A percentile compares a stretch with the other conserved stretches of the same genome.
These are phyloP conservation scores for Phaeosphaeriaceae sp. DNA, from an alignment of 2,329 filamentous ascomycete species.

Conservation along the genomic window DNA sequence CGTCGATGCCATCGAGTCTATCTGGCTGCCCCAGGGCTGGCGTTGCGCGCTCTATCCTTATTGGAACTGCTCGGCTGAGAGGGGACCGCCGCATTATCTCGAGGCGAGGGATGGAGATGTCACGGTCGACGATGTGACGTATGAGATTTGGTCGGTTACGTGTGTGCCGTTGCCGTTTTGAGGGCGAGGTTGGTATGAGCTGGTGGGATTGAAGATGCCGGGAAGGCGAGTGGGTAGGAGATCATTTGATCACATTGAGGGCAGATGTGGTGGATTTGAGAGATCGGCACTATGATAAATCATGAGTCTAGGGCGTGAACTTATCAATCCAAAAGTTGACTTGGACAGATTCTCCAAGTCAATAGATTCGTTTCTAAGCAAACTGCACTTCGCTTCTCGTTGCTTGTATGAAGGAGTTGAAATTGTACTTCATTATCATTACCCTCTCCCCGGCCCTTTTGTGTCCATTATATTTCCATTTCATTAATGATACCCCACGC, in stretches of 20 bases:
- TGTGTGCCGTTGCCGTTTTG: neutral
- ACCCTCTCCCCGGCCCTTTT: neutral
- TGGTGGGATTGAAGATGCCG: too few relatives aligned
- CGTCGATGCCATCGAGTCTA: conserved; percentile 4
- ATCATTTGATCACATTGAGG: too few relatives aligned
- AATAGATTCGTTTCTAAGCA: neutral
- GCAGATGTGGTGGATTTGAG: too few relatives aligned
- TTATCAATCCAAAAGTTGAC: neutral
- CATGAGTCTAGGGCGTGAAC: neutral
- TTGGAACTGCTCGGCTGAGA: neutral
- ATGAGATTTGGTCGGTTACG: neutral
- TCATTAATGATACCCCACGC: neutral
- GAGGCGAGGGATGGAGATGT: neutral
- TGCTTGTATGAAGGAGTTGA: neutral
- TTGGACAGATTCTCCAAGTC: neutral
- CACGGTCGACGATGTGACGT: neutral
- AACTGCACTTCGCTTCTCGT: neutral
- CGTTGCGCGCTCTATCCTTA: neutral
- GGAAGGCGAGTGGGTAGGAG: too few relatives aligned
- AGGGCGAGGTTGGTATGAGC: too few relatives aligned
- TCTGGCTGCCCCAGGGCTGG: neutral
- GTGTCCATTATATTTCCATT: neutral
- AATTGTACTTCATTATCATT: neutral
- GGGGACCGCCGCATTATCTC: neutral
- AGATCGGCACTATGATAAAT: too few relatives aligned